phyloP scores from a whole-genome alignment of 2,329 filamentous ascomycete species.

The Colletotrichum plurivorum region DNA sequence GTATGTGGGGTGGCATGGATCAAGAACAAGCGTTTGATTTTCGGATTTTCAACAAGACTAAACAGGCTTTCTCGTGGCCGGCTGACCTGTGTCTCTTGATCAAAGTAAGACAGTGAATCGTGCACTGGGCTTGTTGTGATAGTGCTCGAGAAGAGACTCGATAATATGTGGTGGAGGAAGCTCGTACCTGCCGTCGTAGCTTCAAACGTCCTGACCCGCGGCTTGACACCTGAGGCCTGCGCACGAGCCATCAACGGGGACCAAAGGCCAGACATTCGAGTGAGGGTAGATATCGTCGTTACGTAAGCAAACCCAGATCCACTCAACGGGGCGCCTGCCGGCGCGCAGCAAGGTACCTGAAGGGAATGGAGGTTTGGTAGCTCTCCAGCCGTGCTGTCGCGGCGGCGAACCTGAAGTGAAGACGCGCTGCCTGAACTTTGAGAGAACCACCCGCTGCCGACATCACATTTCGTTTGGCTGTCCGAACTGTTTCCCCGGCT shows the following conservation, averaged over 20 bases:
- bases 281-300: slow-evolving; percentile 1
- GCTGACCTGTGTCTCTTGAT: no score
- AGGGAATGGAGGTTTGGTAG: slow-evolving; percentile 33
- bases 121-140: no score
- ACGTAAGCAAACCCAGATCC: slow-evolving; percentile 16
- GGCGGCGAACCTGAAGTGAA: slow-evolving; percentile 31
- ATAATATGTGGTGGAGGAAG: no score
- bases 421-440: slow-evolving; percentile 36
- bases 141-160: no score
- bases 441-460: slow-evolving; percentile 32
- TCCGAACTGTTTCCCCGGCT: slow-evolving; percentile 13
- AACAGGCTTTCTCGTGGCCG: no score
- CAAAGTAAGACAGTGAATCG: no score
- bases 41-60: neutral
- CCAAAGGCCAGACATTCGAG: no score
- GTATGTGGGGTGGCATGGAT: slow-evolving; percentile 27
- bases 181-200: no score
- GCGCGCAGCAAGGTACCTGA: neutral
- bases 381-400: slow-evolving; percentile 32
- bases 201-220: no score
- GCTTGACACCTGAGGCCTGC: no score
- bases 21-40: slow-evolving; percentile 37
- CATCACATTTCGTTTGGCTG: slow-evolving; percentile 33
- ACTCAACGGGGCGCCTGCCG: slow-evolving; percentile 19
- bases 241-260: no score